Evolutionary conservation across 2,329 filamentous ascomycete genomes (phyloP).

Genomic region (Penicillium polonicum): DNA sequence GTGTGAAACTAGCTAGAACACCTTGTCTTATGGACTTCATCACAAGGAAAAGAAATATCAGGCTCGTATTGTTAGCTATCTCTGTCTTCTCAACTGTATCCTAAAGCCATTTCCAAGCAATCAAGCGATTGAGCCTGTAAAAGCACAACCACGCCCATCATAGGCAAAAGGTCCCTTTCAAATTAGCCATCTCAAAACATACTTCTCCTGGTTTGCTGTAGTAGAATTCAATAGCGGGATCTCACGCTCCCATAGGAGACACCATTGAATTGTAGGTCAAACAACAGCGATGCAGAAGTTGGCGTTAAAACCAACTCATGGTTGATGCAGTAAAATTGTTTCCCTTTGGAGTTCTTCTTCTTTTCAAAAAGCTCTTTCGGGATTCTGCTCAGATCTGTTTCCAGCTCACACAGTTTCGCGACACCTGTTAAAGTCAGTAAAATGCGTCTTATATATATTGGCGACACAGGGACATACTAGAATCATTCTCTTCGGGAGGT

Average conservation of each 20-base stretch:
- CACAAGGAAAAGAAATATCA: background rate
- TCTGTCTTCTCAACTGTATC: background rate
- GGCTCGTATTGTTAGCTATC: background rate
- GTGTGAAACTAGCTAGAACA: background rate
- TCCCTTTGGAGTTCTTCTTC: constrained; percentile 16
- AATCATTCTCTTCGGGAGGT: background rate
- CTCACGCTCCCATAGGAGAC: constrained; percentile 25
- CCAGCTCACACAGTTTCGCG: constrained; percentile 15
- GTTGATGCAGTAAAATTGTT: constrained; percentile 12
- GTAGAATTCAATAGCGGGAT: constrained; percentile 17
- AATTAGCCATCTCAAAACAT: background rate
- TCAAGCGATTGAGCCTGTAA: background rate
- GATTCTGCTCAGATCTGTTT: constrained; percentile 22
- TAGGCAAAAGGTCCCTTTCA: background rate
- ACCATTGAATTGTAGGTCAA: constrained; percentile 28
- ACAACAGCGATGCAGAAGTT: constrained; percentile 24
- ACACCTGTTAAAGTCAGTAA: constrained; percentile 8
- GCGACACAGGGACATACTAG: background rate
- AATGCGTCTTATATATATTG: background rate
- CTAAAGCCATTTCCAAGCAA: background rate
- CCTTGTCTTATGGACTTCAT: no score
- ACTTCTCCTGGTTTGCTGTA: no score
- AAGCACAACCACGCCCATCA: background rate
- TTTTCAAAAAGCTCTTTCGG: constrained; percentile 20
- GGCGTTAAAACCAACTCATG: constrained; percentile 21